These are phyloP conservation scores for Kentomonas sorsogonicus DNA, from an alignment of 208 protist species.

Conservation along the genomic window DNA sequence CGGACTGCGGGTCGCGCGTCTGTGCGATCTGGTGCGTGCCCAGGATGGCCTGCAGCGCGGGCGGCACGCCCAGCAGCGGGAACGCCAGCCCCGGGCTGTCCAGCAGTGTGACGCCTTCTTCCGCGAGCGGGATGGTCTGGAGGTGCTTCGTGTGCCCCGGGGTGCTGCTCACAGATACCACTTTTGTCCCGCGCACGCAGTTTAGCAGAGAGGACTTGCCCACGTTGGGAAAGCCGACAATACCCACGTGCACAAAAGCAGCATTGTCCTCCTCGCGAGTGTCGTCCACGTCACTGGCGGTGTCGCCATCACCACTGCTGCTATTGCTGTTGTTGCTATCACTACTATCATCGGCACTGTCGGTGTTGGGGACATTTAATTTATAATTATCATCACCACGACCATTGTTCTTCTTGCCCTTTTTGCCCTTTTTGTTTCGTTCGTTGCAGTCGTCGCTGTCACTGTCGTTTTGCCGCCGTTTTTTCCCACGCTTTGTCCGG, in stretches of 20 bases:
- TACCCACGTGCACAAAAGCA: slow-evolving; percentile 61
- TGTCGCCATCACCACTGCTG: no score
- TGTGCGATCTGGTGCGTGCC: slow-evolving; percentile 96
- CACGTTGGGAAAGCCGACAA: slow-evolving; percentile 92
- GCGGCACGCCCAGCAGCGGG: slow-evolving; percentile 76
- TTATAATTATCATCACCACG: slow-evolving; percentile 5
- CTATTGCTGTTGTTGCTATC: no score
- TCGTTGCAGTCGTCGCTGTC: slow-evolving; percentile 11
- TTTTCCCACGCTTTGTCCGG: background rate
- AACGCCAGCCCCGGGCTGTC: slow-evolving; percentile 95
- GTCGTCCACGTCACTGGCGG: slow-evolving; percentile 18
- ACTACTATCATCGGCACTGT: no score
- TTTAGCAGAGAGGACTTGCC: slow-evolving; percentile 97
- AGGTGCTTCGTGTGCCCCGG: slow-evolving; percentile 97
- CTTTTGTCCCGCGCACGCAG: slow-evolving; percentile 92
- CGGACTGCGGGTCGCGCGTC: slow-evolving; percentile 93
- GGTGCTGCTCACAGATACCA: slow-evolving; percentile 91
- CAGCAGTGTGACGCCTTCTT: slow-evolving; percentile 81
- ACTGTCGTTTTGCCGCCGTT: no score
- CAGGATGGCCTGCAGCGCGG: slow-evolving; percentile 88
- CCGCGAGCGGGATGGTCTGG: slow-evolving; percentile 92
- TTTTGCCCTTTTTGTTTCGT: slow-evolving; percentile 7
- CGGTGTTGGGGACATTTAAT: no score
- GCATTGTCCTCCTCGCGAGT: slow-evolving; percentile 20
- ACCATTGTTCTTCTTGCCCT: slow-evolving; percentile 1